phyloP scores from a whole-genome alignment of 2,329 filamentous ascomycete species.

The Scytalidium sp. region DNA sequence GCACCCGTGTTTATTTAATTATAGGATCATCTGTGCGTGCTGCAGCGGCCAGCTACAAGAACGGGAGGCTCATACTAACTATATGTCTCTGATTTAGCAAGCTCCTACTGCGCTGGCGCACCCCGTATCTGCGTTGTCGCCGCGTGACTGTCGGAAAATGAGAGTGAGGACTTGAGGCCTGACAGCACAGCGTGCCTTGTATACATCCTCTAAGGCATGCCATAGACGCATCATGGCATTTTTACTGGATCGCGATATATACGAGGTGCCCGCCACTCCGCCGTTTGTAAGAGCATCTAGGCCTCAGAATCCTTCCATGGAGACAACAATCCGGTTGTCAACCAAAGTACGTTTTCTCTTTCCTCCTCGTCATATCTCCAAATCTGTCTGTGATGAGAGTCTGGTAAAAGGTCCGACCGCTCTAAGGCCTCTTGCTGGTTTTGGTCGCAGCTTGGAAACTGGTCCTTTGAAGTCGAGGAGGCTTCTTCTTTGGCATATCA shows the following conservation, averaged over 20 bases:
- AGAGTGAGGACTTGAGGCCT: not conserved
- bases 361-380: constrained; percentile 2
- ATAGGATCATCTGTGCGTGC: not conserved
- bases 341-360: constrained; percentile 6
- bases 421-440: constrained; percentile 42
- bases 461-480: constrained; percentile 17
- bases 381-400: constrained; percentile 47
- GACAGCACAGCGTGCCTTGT: constrained; percentile 2
- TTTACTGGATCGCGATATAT: not conserved
- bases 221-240: not conserved
- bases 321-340: not conserved
- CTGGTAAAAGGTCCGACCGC: constrained; percentile 66
- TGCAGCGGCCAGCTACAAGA: not conserved
- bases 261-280: not conserved
- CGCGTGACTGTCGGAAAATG: not conserved
- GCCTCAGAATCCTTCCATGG: not conserved
- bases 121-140: too few relatives aligned
- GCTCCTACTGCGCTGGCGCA: not conserved
- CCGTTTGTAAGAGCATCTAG: not conserved
- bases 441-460: constrained; percentile 23
- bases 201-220: not conserved
- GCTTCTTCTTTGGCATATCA: constrained; percentile 11
- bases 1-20: not conserved
- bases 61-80: not conserved
- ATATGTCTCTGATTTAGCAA: not conserved